Evolutionary conservation across 2,329 filamentous ascomycete genomes (phyloP), one percentile per base, ranked within the genome.

Genomic region (Thyridium curvatum): DNA sequence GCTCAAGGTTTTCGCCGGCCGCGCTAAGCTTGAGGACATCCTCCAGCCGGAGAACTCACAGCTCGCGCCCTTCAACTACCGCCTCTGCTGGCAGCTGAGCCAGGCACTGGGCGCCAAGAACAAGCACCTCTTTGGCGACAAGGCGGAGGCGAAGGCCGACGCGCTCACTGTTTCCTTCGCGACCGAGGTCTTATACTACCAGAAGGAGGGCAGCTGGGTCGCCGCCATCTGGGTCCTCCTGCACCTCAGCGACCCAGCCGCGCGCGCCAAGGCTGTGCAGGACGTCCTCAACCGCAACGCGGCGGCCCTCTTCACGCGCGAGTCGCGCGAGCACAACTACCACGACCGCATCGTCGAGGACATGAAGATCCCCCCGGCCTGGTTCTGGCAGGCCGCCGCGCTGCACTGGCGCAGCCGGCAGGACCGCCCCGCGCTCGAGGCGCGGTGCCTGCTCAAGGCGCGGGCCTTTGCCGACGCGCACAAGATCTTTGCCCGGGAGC

Each of bases 381-480:
- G 91, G 89, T 72, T 97, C 37, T 94, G 86, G 79, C 79, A 87
- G 43, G 87, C 93, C 14, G 86, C 90, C 55, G 90, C 90, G 12
- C 71, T 91, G 12, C 84, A 84, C 60, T 89, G 88, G 62, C 84
- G 86, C 44, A 81, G 82, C 41, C 78, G 81, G 34, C 78, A 75
- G 52, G 78, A 80, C 46, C 79, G 90, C 55, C 72, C 84, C 10
- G 73, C 71, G 34, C 69, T 71, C 5, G 87, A 95, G 59, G 85
- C 91, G 9, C 74, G 83, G 39, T 93, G 82, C 52, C 79, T 98
- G 12, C 74, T 97, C 42, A 79, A 80, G 35, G 91, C 89, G 3
- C 74, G 77, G 30, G 80, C 86, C 32, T 85, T 81, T 60, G 71
- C 79, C 21, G 86, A 93, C 56, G 93, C 93, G 0, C 93, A 97